phyloP scores from a whole-genome alignment of 345 rosid genomes.

The Salix caprea region DNA sequence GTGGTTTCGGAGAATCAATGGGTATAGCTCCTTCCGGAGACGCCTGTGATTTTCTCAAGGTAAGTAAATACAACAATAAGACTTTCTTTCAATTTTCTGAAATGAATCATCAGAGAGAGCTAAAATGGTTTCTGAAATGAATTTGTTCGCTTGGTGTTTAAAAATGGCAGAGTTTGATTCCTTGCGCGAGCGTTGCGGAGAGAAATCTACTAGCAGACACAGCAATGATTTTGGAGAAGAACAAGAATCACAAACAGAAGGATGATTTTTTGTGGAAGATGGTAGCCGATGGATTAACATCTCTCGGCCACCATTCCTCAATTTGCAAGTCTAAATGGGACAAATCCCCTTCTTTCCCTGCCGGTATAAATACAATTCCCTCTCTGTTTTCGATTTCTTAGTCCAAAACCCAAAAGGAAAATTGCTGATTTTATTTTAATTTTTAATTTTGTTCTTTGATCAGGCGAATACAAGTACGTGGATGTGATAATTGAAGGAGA shows the following conservation, averaged over 20 bases:
- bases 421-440: neutral
- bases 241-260: conserved; percentile 59
- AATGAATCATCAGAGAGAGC: neutral
- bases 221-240: conserved; percentile 74
- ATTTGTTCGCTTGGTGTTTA: neutral
- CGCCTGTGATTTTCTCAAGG: conserved; percentile 65
- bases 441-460: neutral
- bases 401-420: neutral
- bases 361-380: conserved; percentile 35
- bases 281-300: conserved; percentile 52
- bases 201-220: conserved; percentile 78
- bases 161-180: conserved; percentile 56
- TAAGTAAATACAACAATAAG: conserved; percentile 15
- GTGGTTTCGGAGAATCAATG: conserved; percentile 37
- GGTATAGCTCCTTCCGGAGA: conserved; percentile 42
- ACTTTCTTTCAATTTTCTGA: neutral
- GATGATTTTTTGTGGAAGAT: conserved; percentile 60
- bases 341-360: conserved; percentile 60
- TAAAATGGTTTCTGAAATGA: neutral
- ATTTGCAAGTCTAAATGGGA: conserved; percentile 98
- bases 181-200: conserved; percentile 64
- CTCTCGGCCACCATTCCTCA: conserved; percentile 64
- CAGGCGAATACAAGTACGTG: conserved; percentile 79
- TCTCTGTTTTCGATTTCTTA: neutral
- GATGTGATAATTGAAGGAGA: conserved; percentile 61